Evolutionary conservation across 2,329 filamentous ascomycete genomes (phyloP), one percentile per base, ranked within the genome.

Genomic region (Tolypocladium cylindrosporum): DNA sequence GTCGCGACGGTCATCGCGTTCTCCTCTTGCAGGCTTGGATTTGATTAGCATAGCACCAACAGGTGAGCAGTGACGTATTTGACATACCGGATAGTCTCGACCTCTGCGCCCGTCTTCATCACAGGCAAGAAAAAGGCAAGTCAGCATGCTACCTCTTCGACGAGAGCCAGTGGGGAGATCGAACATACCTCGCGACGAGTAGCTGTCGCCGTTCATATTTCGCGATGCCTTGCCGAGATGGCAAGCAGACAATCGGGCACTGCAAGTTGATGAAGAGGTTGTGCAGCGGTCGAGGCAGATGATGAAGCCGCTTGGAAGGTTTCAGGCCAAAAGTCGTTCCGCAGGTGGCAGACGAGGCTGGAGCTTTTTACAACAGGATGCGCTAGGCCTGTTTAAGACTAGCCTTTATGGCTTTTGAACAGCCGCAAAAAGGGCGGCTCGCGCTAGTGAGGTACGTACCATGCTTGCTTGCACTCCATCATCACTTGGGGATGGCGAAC

Each of bases 161-260:
- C 21, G 39, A 53, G 13, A n/a, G 19, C 48, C 19, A 37, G 11
- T 9, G 31, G 48, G 19, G 3, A n/a, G 37, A 19, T 67, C 58
- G 64, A 65, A 69, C 77, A 72, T 78, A 90, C 89, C 89, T 84
- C 89, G 84, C 66, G 88, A 85, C 69, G 85, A 85, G 74, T 92
- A 93, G 72, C 80, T 87, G 73, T 93, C 89, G 71, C 89, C 89
- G 87, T 93, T 93, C 90, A 94, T 94, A 60, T 61, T 84, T 58
- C 21, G 53, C 54, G 61, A 62, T 61, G 60, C 34, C 53, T 55
- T 51, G 48, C 58, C 57, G 54, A 54, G 59, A 59, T 55, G 39
- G 24, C 51, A 55, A 61, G 57, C 56, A 57, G 57, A 58, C 55
- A 59, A 40, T 34, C 56, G 45, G 55, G 55, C 59, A 58, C 55